Percentiles rank a stretch among this genome's conserved stretches.
phyloP scores from a whole-genome alignment of 1,284 basidiomycete genomes.

The Paramarasmius palmivorus region DNA sequence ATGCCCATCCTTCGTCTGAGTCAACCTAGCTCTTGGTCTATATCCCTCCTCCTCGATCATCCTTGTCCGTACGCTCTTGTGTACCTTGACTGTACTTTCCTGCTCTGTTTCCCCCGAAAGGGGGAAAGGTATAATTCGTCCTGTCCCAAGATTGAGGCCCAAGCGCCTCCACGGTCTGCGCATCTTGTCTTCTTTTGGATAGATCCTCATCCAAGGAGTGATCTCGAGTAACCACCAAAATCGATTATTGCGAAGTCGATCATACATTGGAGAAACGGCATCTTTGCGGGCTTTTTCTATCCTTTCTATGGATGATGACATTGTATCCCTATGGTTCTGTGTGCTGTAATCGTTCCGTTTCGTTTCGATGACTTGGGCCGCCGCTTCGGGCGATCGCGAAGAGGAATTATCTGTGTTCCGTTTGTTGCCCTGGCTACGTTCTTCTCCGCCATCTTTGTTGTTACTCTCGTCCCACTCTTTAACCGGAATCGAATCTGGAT shows the following conservation, averaged over 20 bases:
- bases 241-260: slow-evolving; percentile 44
- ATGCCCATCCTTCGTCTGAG: no score
- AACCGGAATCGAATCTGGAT: slow-evolving; percentile 23
- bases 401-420: slow-evolving; percentile 24
- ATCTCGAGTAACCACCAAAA: slow-evolving; percentile 60
- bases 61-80: slow-evolving; percentile 45
- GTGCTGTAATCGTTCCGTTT: neutral
- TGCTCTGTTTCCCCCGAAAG: slow-evolving; percentile 5
- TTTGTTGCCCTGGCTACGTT: slow-evolving; percentile 31
- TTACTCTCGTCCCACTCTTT: no score
- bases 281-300: slow-evolving; percentile 54
- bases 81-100: slow-evolving; percentile 40
- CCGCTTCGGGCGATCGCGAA: slow-evolving; percentile 33
- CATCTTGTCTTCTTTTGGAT: no score
- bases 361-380: no score
- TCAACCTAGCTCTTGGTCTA: no score
- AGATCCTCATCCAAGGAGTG: slow-evolving; percentile 31
- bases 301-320: slow-evolving; percentile 31
- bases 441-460: slow-evolving; percentile 21
- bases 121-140: slow-evolving; percentile 32
- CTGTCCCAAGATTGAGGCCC: no score
- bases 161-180: no score
- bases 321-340: slow-evolving; percentile 34
- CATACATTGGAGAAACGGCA: slow-evolving; percentile 50
- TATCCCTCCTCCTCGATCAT: no score